These are phyloP conservation scores for Thielaviopsis ethacetica DNA, from an alignment of 2,329 filamentous ascomycete genomes.

Conservation along the genomic window DNA sequence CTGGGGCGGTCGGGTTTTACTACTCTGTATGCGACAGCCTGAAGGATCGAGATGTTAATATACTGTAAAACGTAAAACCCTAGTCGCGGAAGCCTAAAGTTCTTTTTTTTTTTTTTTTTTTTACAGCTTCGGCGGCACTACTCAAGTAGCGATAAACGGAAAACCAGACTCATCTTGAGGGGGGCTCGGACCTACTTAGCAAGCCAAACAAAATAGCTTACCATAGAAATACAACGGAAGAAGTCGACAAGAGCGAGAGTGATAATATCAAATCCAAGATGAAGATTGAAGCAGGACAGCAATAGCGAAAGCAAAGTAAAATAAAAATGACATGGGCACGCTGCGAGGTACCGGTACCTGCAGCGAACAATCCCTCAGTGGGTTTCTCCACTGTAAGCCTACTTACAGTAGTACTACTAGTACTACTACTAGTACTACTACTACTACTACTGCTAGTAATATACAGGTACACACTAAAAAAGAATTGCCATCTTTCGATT, in stretches of 20 bases:
- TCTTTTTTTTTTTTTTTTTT: no score
- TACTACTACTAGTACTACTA: no score
- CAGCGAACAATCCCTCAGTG: neutral
- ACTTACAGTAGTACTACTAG: no score
- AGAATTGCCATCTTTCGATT: neutral
- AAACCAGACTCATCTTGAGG: neutral
- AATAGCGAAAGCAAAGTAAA: neutral
- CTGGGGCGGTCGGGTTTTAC: neutral
- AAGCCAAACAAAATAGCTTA: neutral
- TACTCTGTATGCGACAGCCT: neutral
- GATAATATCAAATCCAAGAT: no score
- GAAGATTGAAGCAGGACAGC: neutral
- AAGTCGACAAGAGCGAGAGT: no score
- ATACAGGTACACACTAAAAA: neutral
- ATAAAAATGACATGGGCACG: neutral
- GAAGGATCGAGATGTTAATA: neutral
- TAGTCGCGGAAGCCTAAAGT: neutral
- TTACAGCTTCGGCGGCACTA: no score
- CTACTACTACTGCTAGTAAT: no score
- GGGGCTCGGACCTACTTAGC: neutral
- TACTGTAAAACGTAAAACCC: neutral
- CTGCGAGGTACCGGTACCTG: slow-evolving; percentile 2
- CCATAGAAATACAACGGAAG: neutral
- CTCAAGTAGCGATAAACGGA: neutral
- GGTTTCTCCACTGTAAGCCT: neutral